These are phyloP conservation scores for Chalaropsis thielavioides DNA, from an alignment of 2,329 filamentous ascomycete species.

Conservation along the genomic window DNA sequence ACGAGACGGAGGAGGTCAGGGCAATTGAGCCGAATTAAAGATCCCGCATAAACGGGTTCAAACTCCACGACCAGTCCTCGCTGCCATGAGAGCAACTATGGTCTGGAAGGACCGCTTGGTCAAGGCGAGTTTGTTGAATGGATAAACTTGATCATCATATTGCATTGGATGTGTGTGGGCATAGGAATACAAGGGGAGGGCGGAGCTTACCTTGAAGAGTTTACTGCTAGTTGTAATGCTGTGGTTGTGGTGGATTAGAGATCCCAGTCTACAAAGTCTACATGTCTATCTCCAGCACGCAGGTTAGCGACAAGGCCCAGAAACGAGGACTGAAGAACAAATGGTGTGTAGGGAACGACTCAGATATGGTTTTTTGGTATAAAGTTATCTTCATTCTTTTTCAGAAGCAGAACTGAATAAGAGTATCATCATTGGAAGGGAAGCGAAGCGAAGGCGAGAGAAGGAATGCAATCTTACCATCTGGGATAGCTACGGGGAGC, in stretches of 20 bases:
- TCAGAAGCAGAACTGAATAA: slow-evolving; percentile 65
- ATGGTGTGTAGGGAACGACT: neutral
- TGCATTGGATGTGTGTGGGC: neutral
- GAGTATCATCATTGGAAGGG: slow-evolving; percentile 47
- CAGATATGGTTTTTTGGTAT: slow-evolving; percentile 38
- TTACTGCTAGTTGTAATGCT: neutral
- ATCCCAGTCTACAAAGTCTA: neutral
- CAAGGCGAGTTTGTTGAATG: slow-evolving; percentile 56
- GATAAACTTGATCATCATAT: slow-evolving; percentile 47
- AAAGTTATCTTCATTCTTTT: slow-evolving; percentile 43
- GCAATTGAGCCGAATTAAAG: slow-evolving; percentile 50
- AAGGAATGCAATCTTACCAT: neutral
- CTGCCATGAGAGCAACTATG: slow-evolving; percentile 37
- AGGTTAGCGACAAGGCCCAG: neutral
- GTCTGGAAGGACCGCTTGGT: slow-evolving; percentile 63
- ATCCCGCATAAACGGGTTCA: slow-evolving; percentile 23
- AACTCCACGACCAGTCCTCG: slow-evolving; percentile 68
- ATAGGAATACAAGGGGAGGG: neutral
- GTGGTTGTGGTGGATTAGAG: neutral
- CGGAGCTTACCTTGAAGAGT: neutral
- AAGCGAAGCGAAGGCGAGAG: neutral
- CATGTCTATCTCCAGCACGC: neutral
- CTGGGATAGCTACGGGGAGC: neutral
- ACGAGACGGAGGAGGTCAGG: slow-evolving; percentile 20
- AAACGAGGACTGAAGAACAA: neutral